A percentile compares a stretch with the other conserved stretches of the same genome.
Evolutionary conservation across 768 basidiomycete species (phyloP).

Genomic region (Cystofilobasidium bisporidii): DNA sequence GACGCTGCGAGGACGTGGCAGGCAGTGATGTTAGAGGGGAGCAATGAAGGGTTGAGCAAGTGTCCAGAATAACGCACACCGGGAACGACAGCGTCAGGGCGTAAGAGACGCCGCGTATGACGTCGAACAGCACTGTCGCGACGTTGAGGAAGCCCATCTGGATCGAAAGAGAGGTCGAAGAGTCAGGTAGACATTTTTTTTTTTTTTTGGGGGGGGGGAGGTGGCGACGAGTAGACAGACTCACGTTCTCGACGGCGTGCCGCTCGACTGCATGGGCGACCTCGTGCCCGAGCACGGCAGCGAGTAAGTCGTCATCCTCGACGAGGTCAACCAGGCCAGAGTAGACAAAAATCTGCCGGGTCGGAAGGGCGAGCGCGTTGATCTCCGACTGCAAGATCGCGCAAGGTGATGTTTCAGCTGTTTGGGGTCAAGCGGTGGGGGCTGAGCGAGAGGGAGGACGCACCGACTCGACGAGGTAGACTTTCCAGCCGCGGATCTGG

Average conservation of each 20-base stretch:
- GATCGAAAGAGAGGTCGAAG: no score
- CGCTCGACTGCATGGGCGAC: slow-evolving; percentile 43
- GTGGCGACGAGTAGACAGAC: background rate
- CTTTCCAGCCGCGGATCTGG: slow-evolving; percentile 36
- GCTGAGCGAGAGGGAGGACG: slow-evolving; percentile 21
- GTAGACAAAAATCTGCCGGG: slow-evolving; percentile 45
- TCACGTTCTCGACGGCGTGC: slow-evolving; percentile 45
- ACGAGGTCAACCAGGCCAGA: slow-evolving; percentile 43
- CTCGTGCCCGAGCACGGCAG: slow-evolving; percentile 44
- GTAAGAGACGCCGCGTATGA: slow-evolving; percentile 43
- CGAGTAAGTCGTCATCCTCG: slow-evolving; percentile 43
- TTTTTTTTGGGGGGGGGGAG: no score
- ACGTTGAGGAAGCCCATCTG: slow-evolving; percentile 40
- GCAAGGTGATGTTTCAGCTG: background rate
- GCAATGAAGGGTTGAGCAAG: no score
- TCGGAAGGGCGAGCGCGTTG: slow-evolving; percentile 44
- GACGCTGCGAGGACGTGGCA: slow-evolving; percentile 9
- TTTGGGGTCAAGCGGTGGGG: no score
- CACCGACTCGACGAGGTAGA: slow-evolving; percentile 44
- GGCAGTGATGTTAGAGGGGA: no score
- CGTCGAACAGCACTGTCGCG: slow-evolving; percentile 44
- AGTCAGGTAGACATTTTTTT: no score
- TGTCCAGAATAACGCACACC: slow-evolving; percentile 37
- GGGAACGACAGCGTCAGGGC: slow-evolving; percentile 46
- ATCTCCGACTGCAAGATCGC: slow-evolving; percentile 35